Base-by-base conservation (phyloP, 352 stramenopile genomes). In the Phytophthora fragariaefolia region DNA sequence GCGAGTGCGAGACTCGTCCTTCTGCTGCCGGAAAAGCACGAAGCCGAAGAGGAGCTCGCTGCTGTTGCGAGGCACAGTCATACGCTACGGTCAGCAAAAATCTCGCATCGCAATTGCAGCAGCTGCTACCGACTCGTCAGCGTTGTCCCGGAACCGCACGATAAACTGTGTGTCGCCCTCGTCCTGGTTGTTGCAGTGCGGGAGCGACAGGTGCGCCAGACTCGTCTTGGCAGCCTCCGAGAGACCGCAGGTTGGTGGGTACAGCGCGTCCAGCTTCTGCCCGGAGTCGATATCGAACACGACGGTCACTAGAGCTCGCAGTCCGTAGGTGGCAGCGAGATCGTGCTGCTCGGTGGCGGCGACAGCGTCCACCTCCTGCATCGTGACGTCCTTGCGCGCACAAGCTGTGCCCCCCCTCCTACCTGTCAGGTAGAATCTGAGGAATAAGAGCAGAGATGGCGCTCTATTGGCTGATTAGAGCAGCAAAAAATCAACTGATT, bases 151-250 rank as follows among this genome's bases (percentile, higher is more conserved):
- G 47, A 92, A 92, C 58, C 89, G 85, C 58, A 95, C 88, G 7
- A 82, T 79, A 57, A 93, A 96, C 65, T 95, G 85, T 54, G 85
- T 92, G 71, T 96, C 87, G 18, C 89, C 89, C 50, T 96, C 88
- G 48, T 94, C 82, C 68, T 93, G 87, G 52, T 88, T 92, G 77
- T 92, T 95, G 76, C 86, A 93, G 69, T 96, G 87, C 20, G 89
- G 88, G 47, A 97, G 82, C 54, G 87, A 76, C 32, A 95, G 58
- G 52, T 93, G 82, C 59, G 83, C 82, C 32, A 95, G 69, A 73
- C 84, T 93, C 64, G 79, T 83, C 58, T 81, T 80, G 32, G 83
- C 82, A 13, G 71, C 70, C 18, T 83, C 76, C 17, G 77, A 77
- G 28, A 95, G 69, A 0, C 55, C 67, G 46, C 81, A 84, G 26